Base-by-base conservation (phyloP, 495 filamentous ascomycete species). In the Penicillium roqueforti region DNA sequence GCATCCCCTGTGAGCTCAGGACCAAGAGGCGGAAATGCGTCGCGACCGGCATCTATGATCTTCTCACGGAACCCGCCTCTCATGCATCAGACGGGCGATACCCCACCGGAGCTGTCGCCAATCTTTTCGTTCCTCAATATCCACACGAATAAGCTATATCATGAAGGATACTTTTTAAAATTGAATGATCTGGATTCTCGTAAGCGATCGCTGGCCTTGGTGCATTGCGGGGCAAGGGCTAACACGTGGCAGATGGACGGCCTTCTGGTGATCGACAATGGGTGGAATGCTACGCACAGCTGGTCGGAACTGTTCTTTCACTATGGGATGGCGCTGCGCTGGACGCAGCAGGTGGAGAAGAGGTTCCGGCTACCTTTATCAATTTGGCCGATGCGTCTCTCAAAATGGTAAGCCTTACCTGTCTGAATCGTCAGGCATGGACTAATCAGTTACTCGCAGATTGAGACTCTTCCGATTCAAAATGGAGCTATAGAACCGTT, bases 351-450 rank as follows among this genome's bases (percentile, higher is more conserved):
- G 89, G 84, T 16, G 83, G 92, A 54, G 83, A 84, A 31, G 90
- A 96, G 60, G 89, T 97, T 32, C 76, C 95, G 18, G 91, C 93
- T 19, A 97, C 89, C 43, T 99, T 96, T 68, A 87, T 99, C 64
- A 99, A 99, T 69, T 76, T 99, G 56, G 91, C 93, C 3, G 93
- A 99, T 80, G 92, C 92, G 11, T 95, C 92, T 1, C 88, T 99
- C 62, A 96, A 92, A 65, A 95, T 96, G 92, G 93, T 96, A 77
- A 46, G 73, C 54, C 47, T 26, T 10, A 42, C 44, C n/a, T 16
- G 0, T 28, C 16, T n/a, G 8, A n/a, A 16, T 4, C 3, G 40
- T 38, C 51, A 37, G 32, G 18, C 50, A 16, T 53, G 36, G 19
- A 31, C 57, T 68, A 14, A 61, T 47, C 14, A 50, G 41, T 42